Conservation (phyloP, 2,329 filamentous ascomycete genomes). For the Helotiales sp. region DNA sequence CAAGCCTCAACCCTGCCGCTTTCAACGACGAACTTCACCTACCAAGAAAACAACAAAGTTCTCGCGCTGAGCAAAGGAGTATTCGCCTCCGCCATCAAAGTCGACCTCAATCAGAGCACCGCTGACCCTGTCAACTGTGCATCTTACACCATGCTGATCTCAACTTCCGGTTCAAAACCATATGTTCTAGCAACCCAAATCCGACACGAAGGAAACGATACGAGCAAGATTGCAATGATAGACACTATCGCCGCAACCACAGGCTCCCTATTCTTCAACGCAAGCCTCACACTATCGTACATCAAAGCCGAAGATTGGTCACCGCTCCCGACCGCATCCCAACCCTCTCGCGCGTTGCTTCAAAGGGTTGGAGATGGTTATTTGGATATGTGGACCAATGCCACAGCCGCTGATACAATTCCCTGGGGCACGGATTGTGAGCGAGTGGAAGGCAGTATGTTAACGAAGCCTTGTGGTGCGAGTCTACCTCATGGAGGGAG, state of each 20-base stretch:
- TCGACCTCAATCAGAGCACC: slow-evolving; percentile 11
- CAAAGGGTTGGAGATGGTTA: slow-evolving; percentile 16
- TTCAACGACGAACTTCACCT: slow-evolving; percentile 6
- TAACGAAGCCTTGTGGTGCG: slow-evolving; percentile 16
- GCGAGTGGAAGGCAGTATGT: slow-evolving; percentile 12
- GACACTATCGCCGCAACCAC: slow-evolving; percentile 20
- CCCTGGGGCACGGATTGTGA: slow-evolving; percentile 19
- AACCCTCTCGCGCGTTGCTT: neutral
- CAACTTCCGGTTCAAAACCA: slow-evolving; percentile 6
- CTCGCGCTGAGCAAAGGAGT: slow-evolving; percentile 5
- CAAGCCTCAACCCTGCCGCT: slow-evolving; percentile 1
- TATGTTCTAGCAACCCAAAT: slow-evolving; percentile 19
- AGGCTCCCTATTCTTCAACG: slow-evolving; percentile 15
- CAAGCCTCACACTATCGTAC: slow-evolving; percentile 8
- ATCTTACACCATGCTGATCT: slow-evolving; percentile 17
- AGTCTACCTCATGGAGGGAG: slow-evolving; percentile 14
- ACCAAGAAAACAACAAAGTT: slow-evolving; percentile 17
- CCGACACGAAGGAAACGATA: slow-evolving; percentile 9
- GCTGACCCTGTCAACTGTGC: slow-evolving; percentile 16
- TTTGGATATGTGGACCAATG: slow-evolving; percentile 22
- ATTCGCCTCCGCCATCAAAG: slow-evolving; percentile 3
- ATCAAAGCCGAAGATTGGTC: slow-evolving; percentile 15
- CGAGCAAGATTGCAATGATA: slow-evolving; percentile 12
- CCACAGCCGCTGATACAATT: slow-evolving; percentile 10
- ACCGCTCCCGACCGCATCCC: neutral